Evolutionary conservation across 1,284 basidiomycete species (phyloP), one percentile per base, ranked within the genome.

Genomic region (Fistulinella cinereoalba): DNA sequence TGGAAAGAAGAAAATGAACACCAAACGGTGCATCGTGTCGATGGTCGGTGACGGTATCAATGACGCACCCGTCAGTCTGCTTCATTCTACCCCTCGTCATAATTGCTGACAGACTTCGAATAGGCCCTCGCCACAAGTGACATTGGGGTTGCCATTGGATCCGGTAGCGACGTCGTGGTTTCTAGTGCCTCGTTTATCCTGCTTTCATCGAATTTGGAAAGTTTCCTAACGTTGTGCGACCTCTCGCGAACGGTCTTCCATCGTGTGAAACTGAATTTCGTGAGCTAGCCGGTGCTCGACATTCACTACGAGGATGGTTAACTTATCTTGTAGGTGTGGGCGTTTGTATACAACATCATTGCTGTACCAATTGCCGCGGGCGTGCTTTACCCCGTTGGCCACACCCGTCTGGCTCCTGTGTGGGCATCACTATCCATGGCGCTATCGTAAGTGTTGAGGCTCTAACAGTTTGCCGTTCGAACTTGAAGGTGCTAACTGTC

Each of bases 401-500:
- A 80, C 46, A 74, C 75, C 18, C 73, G 85, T 37, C 73, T 92
- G 28, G 71, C 77, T 33, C 88, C 89, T 6, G 88, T 91, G 3
- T 91, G 88, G 87, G 82, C 84, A 15, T 86, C 87, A 2, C 67
- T 91, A 12, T 80, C 86, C 0, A 92, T 92, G 89, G 87, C 88
- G 19, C 64, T 88, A 39, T 85, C 83, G 77, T 83, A 55, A 71
- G 81, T 73, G 13, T 19, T 32, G 10, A 11, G 18, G 27, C 28
- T 15, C n/a, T 24, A 9, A n/a, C n/a, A n/a, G n/a, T n/a, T n/a
- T n/a, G n/a, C n/a, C n/a, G n/a, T n/a, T n/a, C n/a, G n/a, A n/a
- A n/a, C n/a, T n/a, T n/a, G n/a, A n/a, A 24, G 18, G 18, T 43
- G 51, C 56, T 54, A 46, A 53, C 44, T 12, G 18, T n/a, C 28